phyloP scores from a whole-genome alignment of 139 green algal species.

The Haematococcus sp. region DNA sequence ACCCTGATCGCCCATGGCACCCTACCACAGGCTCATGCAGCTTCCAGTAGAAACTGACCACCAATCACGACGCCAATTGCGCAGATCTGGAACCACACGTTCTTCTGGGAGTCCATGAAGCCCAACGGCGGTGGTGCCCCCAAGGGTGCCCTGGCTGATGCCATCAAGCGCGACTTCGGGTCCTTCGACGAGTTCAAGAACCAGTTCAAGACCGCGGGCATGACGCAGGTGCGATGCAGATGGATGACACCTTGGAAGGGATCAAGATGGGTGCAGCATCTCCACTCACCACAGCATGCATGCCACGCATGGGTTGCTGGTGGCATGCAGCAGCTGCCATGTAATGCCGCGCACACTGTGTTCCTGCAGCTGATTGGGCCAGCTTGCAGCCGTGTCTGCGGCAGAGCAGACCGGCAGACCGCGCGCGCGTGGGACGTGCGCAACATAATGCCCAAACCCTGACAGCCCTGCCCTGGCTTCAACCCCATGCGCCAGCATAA shows the following conservation, averaged over 20 bases:
- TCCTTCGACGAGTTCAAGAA: constrained; percentile 85
- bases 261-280: no score
- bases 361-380: no score
- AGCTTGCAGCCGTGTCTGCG: no score
- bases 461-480: no score
- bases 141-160: constrained; percentile 67
- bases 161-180: constrained; percentile 88
- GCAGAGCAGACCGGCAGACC: no score
- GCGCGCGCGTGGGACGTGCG: no score
- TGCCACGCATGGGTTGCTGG: no score
- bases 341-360: no score
- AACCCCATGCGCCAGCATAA: no score
- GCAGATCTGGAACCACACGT: constrained; percentile 92
- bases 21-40: not conserved
- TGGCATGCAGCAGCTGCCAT: not conserved
- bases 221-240: constrained; percentile 33
- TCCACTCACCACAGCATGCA: no score
- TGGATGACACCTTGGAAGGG: not conserved
- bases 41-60: not conserved
- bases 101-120: constrained; percentile 92
- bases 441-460: no score
- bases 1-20: not conserved
- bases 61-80: not conserved
- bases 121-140: constrained; percentile 77
- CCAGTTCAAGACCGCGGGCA: constrained; percentile 79